Base-by-base conservation (phyloP, 805 yeast species). In the Schizosaccharomyces osmophilus region DNA sequence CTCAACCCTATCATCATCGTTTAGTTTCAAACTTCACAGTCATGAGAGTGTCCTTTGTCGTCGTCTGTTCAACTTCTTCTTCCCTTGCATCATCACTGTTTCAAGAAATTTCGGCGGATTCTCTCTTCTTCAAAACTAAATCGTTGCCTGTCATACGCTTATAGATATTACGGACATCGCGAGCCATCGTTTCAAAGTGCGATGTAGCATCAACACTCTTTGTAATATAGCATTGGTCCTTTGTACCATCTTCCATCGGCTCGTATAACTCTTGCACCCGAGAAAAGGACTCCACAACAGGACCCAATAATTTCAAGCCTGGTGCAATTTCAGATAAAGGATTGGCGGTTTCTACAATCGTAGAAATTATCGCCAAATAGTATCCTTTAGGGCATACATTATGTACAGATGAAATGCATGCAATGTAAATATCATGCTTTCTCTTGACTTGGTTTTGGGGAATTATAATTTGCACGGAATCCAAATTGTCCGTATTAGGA, bases 381-480 rank as follows among this genome's bases (percentile, higher is more conserved):
- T 88, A 84, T 57, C 95, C 95, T 71, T 82, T 82, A 62, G 95
- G 84, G 64, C 87, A 82, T 63, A 90, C 96, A 70, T 87, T 85
- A 73, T 93, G 98, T 57, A 87, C 83, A 65, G 84, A 81, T 2
- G 96, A 87, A 61, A 93, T 78, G 36, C 87, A 84, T 1, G 98
- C 96, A 68, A 93, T 80, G 73, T 93, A 93, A 65, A 93, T 93
- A 72, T 93, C 98, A 71, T 89, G 85, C 73, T 87, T 85, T 68
- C 98, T 82, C 63, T 82, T 84, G 61, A 87, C 87, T 73, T 93
- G 97, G 73, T 88, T 87, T 73, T 94, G 98, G 29, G 98, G 97
- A 64, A 93, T 87, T 71, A 93, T 87, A 66, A 93, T 83, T 75
- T 93, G 98, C 59, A 86, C 79, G 2, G 97, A 89, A 72, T 88